Conservation (phyloP, 208 protist species). For the Crithidia fasciculata region DNA sequence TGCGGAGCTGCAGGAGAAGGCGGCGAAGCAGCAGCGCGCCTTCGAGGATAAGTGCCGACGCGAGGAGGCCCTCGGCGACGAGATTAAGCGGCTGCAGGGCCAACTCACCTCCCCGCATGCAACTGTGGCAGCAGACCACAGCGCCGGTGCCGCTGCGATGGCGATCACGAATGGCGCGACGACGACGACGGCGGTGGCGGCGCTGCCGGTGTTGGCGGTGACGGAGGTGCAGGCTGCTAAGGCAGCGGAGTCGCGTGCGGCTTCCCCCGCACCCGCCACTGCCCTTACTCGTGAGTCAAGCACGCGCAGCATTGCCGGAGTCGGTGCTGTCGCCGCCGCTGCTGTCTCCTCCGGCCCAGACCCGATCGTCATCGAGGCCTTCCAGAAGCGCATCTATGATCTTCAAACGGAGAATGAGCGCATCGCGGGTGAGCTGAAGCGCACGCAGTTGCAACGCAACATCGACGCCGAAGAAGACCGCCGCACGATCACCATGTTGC, state of each 20-base stretch:
- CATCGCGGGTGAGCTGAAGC: constrained; percentile 47
- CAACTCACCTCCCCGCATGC: constrained; percentile 18
- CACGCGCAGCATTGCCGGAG: background rate
- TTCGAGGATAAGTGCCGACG: constrained; percentile 73
- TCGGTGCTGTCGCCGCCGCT: background rate
- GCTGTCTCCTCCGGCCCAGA: constrained; percentile 8
- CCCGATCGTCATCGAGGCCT: constrained; percentile 23
- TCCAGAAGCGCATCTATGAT: constrained; percentile 35
- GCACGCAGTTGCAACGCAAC: constrained; percentile 35
- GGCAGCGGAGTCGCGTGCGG: constrained; percentile 4
- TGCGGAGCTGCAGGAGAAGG: constrained; percentile 52
- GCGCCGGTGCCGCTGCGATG: background rate
- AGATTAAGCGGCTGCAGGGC: constrained; percentile 31
- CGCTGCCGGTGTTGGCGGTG: background rate
- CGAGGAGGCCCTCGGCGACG: constrained; percentile 50
- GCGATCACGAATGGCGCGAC: constrained; percentile 4
- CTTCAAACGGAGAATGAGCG: constrained; percentile 57
- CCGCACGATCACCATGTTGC: constrained; percentile 41
- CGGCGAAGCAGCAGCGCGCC: constrained; percentile 60
- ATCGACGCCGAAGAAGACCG: constrained; percentile 44
- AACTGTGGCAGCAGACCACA: constrained; percentile 6
- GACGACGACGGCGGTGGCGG: background rate
- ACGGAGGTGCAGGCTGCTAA: constrained; percentile 9
- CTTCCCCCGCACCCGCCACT: background rate
- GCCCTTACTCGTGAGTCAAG: background rate